Conservation (phyloP, 2,329 filamentous ascomycete genomes). For the Talaromyces sp. region DNA sequence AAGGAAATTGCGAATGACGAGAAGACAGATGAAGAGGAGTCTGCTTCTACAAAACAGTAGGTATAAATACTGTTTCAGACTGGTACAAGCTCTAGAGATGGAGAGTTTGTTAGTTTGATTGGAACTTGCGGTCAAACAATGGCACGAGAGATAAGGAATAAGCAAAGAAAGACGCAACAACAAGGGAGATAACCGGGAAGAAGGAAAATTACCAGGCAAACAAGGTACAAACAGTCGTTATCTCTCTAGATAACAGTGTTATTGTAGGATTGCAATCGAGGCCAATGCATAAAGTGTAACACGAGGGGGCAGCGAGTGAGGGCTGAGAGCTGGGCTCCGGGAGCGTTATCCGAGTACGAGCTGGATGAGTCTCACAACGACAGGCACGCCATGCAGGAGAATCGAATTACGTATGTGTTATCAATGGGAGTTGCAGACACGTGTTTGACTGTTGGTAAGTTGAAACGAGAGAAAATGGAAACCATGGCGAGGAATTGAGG, state of each 20-base stretch:
- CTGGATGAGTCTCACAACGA: slow-evolving; percentile 10
- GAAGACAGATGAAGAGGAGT: background rate
- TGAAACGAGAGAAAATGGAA: background rate
- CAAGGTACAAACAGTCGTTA: slow-evolving; percentile 10
- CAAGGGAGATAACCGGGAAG: background rate
- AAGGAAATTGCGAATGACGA: background rate
- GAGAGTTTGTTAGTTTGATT: background rate
- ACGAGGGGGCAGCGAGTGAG: slow-evolving; percentile 2
- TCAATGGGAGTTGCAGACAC: background rate
- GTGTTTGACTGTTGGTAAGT: background rate
- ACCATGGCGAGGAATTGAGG: background rate
- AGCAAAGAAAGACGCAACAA: background rate
- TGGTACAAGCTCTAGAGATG: background rate
- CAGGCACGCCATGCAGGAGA: slow-evolving; percentile 19
- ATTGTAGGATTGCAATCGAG: slow-evolving; percentile 12
- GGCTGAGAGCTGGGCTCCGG: slow-evolving; percentile 11
- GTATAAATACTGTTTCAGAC: background rate
- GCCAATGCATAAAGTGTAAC: slow-evolving; percentile 8
- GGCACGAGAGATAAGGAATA: background rate
- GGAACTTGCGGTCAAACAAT: slow-evolving; percentile 7
- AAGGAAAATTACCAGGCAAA: background rate
- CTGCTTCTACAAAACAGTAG: background rate
- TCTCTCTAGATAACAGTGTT: background rate
- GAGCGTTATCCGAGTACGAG: slow-evolving; percentile 19
- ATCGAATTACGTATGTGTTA: background rate